Evolutionary conservation across 148 eudicot genomes (phyloP), one percentile per base, ranked within the genome.

Genomic region (Salicornia ramosissima): DNA sequence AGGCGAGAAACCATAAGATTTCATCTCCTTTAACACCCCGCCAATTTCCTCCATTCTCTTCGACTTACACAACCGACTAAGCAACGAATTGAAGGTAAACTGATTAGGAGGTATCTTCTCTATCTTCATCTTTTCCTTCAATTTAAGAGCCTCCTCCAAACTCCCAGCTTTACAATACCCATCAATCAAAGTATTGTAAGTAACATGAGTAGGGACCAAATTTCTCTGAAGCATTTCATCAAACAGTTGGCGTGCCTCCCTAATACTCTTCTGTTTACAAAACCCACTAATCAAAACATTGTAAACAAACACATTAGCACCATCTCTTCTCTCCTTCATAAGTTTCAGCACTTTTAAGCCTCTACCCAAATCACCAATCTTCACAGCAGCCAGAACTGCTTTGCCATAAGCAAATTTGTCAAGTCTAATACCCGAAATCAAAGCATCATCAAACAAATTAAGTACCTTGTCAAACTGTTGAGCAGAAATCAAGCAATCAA

Each of bases 281-380:
- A 92, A 82, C 64, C 97, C 96, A 73, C 79, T 81, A 42, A 92
- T 92, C 87, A 92, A 70, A 51, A 92, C 90, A 83, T 92, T 92
- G 66, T 89, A 89, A 6, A 85, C 88, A 76, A 92, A 92, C 78
- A 79, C 84, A 71, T 68, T 83, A 26, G 80, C 77, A 55, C 78
- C 77, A 30, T 80, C 30, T 19, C 88, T 76, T 28, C 66, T 40
- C 34, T 36, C 74, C 69, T 65, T 71, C 93, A 92, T 89, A 15
- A 19, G 18, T 1, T 74, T 64, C 60, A 86, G 74, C 79, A 89
- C 63, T 8, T 81, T 78, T 59, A 87, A 29, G 43, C 82, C 97
- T 74, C 57, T 79, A 52, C 69, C 74, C 79, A 92, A 71, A 43
- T 89, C 84, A 43, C 90, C 88, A 78, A 83, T 40, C 63, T 86